Evolutionary conservation across 148 eudicot species (phyloP), one percentile per base, ranked within the genome.

Genomic region (Polygonum aviculare): DNA sequence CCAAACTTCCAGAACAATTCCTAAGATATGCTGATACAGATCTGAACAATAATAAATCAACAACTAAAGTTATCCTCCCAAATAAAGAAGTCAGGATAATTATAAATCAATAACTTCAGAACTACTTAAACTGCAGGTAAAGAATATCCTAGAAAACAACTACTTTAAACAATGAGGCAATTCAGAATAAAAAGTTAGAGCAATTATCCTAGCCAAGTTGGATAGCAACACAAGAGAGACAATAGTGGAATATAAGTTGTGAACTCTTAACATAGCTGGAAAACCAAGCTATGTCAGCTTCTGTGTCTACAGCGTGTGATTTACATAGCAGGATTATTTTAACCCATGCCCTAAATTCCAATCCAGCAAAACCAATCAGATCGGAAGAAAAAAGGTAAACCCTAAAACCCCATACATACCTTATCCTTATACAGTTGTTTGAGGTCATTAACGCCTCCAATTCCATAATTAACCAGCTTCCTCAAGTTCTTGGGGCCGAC

Each of bases 401-500:
- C 45, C 8, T 5, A 41, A 41, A 1, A 9, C 7, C 47, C 31
- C 31, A 15, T 51, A 3, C 11, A 18, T 50, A 91, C 98, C 94
- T 93, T 93, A 77, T 93, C 94, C 39, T 80, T 87, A 73, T 93
- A 93, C 22, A 93, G 85, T 76, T 90, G 90, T 67, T 93, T 93
- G 50, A 93, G 93, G 78, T 91, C 88, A 52, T 85, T 91, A 78
- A 94, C 93, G 71, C 85, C 90, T n/a, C 83, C 91, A 84, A 91
- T 90, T 14, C 98, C 98, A 72, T 94, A 91, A 71, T 90, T 82
- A 60, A 91, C 94, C 75, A 94, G 69, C 85, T 94, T 94, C 90
- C 85, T 90, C 86, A 88, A 77, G 84, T 94, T 94, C 84, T 97
- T 94, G 12, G 93, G 98, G 54, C 98, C 98, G 22, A 94, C 97